These are phyloP conservation scores for Lentinus brumalis DNA, from an alignment of 768 basidiomycete genomes.

Conservation along the genomic window DNA sequence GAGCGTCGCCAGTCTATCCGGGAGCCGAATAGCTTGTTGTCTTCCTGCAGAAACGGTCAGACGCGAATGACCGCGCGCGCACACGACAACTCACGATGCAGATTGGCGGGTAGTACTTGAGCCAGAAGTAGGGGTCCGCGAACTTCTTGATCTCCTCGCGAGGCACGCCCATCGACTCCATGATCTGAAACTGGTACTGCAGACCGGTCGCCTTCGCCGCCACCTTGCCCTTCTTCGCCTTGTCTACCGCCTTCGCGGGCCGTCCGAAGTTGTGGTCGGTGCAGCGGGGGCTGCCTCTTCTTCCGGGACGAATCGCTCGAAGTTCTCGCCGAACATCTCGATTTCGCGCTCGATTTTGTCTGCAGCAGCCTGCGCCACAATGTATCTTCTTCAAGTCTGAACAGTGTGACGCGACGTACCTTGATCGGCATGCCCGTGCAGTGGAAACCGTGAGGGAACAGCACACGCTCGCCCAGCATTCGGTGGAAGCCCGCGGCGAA, in stretches of 20 bases:
- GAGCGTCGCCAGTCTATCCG: constrained; percentile 96
- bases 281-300: constrained; percentile 43
- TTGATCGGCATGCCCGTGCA: constrained; percentile 99
- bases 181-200: constrained; percentile 98
- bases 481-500: constrained; percentile 95
- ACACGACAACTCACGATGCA: constrained; percentile 60
- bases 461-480: constrained; percentile 89
- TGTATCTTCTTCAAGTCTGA: neutral
- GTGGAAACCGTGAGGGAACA: constrained; percentile 98
- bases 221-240: constrained; percentile 95
- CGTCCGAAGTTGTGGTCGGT: constrained; percentile 43
- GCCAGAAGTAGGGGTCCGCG: constrained; percentile 93
- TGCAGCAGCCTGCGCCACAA: constrained; percentile 70
- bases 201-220: constrained; percentile 91
- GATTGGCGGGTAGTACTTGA: constrained; percentile 94
- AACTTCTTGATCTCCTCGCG: constrained; percentile 92
- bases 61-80: neutral
- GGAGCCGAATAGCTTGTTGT: constrained; percentile 87
- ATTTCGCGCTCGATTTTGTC: constrained; percentile 98
- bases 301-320: constrained; percentile 65
- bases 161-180: constrained; percentile 92
- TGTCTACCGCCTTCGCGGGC: constrained; percentile 52
- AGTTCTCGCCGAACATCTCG: constrained; percentile 91
- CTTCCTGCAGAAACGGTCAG: constrained; percentile 44
- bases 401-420: constrained; percentile 47